Conservation (phyloP, 1,284 basidiomycete genomes). For the Cerioporus squamosus region DNA sequence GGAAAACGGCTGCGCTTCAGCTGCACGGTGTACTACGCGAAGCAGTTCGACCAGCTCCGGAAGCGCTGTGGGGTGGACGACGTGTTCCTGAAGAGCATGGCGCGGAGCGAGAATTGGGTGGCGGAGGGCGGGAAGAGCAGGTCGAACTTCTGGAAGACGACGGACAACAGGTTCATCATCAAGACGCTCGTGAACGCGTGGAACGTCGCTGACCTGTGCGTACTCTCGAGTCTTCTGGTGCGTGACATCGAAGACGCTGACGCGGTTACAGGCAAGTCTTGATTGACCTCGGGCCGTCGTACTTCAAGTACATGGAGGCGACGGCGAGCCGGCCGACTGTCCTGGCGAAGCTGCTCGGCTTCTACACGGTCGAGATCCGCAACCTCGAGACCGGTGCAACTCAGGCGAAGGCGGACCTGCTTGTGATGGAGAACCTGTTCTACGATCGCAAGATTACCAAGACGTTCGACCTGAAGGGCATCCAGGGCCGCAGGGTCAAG, state of each 20-base stretch:
- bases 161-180: constrained; percentile 77
- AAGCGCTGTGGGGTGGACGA: constrained; percentile 70
- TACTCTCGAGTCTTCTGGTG: constrained; percentile 15
- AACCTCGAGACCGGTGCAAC: constrained; percentile 71
- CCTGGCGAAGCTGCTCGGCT: constrained; percentile 77
- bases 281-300: constrained; percentile 74
- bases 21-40: constrained; percentile 81
- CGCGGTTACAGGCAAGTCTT: constrained; percentile 67
- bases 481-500: constrained; percentile 72
- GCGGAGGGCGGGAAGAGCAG: constrained; percentile 76
- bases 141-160: constrained; percentile 80
- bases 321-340: constrained; percentile 68
- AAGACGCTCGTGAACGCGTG: constrained; percentile 84
- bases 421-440: constrained; percentile 86
- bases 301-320: constrained; percentile 76
- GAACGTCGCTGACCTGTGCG: constrained; percentile 83
- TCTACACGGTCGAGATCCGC: constrained; percentile 76
- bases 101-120: constrained; percentile 65
- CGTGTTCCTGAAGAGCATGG: constrained; percentile 62
- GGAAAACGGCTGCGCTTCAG: constrained; percentile 74
- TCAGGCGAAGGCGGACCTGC: constrained; percentile 70
- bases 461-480: constrained; percentile 82
- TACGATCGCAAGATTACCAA: constrained; percentile 67
- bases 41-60: constrained; percentile 72
- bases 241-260: not conserved